Base-by-base conservation (phyloP, 148 eudicot genomes). In the Limonium bicolor region DNA sequence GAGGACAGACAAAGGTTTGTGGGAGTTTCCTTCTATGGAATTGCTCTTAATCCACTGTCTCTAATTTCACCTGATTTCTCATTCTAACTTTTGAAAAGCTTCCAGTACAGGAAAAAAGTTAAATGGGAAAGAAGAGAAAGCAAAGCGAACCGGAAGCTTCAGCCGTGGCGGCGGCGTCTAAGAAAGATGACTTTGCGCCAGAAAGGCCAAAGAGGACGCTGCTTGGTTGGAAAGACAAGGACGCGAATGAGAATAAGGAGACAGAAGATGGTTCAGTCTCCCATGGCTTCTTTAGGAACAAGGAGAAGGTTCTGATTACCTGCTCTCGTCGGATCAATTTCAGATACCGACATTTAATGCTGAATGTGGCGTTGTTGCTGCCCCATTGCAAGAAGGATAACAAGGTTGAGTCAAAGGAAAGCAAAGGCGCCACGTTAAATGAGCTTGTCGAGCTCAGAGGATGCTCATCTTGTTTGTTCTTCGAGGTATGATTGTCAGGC, bases 291-390 rank as follows among this genome's bases (percentile, higher is more conserved):
- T 77, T 72, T 44, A 66, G 84, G 33, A 77, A 77, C 35, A 77
- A 77, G 28, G 79, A 77, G 60, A 76, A 76, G 51, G 78, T 72
- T 49, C 58, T 76, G 3, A 49, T 76, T 16, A 76, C 78, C 46
- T 76, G 83, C 34, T 76, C 83, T 20, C 74, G 83, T 26, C 72
- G 84, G 5, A 77, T 77, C 46, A 77, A 70, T 46, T 72, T 25
- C 57, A 69, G 69, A 86, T 83, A 87, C 58, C 76, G 96, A 29
- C 90, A 87, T 55, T 63, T 87, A 90, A 87, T 87, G 96, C 60
- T 83, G 71, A 82, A 87, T 50, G 52, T 87, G 54, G 76, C 66
- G 31, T 65, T 77, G 5, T 50, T 87, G 22, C 62, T 87, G 58
- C 96, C 96, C 33, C 94, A 82, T 32, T 74, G 80, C 23, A 87